Percentiles rank a stretch among this genome's conserved stretches.
Evolutionary conservation across 2,329 filamentous ascomycete species (phyloP).

Genomic region (Aspergillus unguis): DNA sequence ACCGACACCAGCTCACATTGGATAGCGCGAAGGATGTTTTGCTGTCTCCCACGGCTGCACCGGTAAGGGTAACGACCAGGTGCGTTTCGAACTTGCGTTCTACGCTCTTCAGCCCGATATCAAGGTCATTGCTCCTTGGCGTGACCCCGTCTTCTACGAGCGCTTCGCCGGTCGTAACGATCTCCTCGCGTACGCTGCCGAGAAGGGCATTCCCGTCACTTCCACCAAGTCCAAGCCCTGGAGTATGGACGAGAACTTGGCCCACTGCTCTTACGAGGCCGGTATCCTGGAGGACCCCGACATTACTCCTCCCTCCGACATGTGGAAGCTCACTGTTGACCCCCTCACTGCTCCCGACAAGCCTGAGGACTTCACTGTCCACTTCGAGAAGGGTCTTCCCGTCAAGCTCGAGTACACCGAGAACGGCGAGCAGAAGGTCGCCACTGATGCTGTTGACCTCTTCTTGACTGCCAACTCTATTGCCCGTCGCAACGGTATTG

Average conservation of each 20-base stretch:
- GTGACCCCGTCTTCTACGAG: slow-evolving; percentile 48
- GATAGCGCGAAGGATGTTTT: slow-evolving; percentile 43
- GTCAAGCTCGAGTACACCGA: slow-evolving; percentile 60
- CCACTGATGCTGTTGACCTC: slow-evolving; percentile 66
- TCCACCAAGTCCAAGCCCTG: slow-evolving; percentile 48
- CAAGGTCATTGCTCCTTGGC: slow-evolving; percentile 50
- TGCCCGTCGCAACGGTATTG: slow-evolving; percentile 69
- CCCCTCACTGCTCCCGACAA: slow-evolving; percentile 67
- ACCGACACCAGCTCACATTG: not conserved
- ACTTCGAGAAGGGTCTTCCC: slow-evolving; percentile 73
- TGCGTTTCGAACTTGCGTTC: slow-evolving; percentile 51
- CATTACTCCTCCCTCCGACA: slow-evolving; percentile 67
- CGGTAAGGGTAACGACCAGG: slow-evolving; percentile 50
- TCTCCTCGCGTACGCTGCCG: slow-evolving; percentile 48
- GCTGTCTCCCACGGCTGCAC: slow-evolving; percentile 47
- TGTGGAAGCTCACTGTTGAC: slow-evolving; percentile 70
- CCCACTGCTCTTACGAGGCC: slow-evolving; percentile 70
- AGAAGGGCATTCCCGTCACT: slow-evolving; percentile 47
- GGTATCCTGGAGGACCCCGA: slow-evolving; percentile 57
- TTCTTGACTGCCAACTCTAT: slow-evolving; percentile 71
- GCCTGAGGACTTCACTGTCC: slow-evolving; percentile 67
- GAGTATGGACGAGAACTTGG: slow-evolving; percentile 61
- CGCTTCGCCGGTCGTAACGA: slow-evolving; percentile 49
- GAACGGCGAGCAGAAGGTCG: slow-evolving; percentile 47
- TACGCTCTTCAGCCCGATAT: slow-evolving; percentile 49